Percentiles rank a stretch among this genome's conserved stretches.
Evolutionary conservation across 2,329 filamentous ascomycete genomes (phyloP).

Genomic region (Trichoderma afroharzianum): DNA sequence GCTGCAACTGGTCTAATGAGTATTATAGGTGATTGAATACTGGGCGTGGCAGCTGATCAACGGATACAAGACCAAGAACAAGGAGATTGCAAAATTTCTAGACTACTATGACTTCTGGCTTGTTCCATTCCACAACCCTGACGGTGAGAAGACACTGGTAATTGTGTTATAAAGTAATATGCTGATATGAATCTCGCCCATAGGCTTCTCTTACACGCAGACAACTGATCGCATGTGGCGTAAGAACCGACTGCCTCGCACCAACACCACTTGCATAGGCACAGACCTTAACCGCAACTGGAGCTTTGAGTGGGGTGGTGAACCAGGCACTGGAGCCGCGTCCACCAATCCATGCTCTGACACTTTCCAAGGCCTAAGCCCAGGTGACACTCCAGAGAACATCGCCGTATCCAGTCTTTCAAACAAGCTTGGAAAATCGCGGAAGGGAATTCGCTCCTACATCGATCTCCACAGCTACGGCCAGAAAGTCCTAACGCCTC

Average conservation of each 20-base stretch:
- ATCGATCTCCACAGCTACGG: slow-evolving; percentile 8
- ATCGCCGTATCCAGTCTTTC: slow-evolving; percentile 27
- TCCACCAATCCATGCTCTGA: slow-evolving; percentile 50
- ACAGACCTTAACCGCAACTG: slow-evolving; percentile 59
- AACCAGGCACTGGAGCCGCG: slow-evolving; percentile 38
- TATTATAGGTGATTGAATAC: slow-evolving; percentile 47
- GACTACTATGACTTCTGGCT: slow-evolving; percentile 65
- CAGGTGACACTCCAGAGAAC: slow-evolving; percentile 50
- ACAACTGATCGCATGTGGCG: slow-evolving; percentile 57
- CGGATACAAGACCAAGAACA: slow-evolving; percentile 38
- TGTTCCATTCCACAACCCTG: slow-evolving; percentile 59
- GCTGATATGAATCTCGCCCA: background rate
- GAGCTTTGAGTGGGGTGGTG: slow-evolving; percentile 50
- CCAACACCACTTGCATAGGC: slow-evolving; percentile 43
- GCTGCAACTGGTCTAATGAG: background rate
- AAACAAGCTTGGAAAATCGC: background rate
- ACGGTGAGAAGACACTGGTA: slow-evolving; percentile 39
- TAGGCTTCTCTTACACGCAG: slow-evolving; percentile 57
- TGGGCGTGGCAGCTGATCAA: slow-evolving; percentile 48
- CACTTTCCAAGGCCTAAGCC: slow-evolving; percentile 42
- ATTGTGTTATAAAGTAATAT: background rate
- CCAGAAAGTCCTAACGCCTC: slow-evolving; percentile 1
- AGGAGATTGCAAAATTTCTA: slow-evolving; percentile 43
- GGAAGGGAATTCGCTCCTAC: slow-evolving; percentile 2
- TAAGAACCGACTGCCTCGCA: slow-evolving; percentile 50